A percentile compares a stretch with the other conserved stretches of the same genome.
These are phyloP conservation scores for Colletotrichum karsti DNA, from an alignment of 2,329 filamentous ascomycete genomes.

Conservation along the genomic window DNA sequence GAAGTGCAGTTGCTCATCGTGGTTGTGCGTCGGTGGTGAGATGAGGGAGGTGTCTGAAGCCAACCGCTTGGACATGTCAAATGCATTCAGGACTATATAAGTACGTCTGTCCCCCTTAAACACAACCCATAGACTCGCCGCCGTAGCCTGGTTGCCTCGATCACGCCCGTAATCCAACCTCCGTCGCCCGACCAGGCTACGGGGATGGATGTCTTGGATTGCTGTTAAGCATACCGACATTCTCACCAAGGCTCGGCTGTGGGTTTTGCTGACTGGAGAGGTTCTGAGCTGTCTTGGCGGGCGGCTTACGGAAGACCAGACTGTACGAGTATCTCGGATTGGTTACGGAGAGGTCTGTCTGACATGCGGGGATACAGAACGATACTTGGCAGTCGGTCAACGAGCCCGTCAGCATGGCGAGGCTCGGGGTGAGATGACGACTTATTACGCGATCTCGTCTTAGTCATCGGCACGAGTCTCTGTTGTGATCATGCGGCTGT, in stretches of 20 bases:
- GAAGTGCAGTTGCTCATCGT: background rate
- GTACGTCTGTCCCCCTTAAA: background rate
- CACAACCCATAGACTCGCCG: background rate
- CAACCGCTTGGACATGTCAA: background rate
- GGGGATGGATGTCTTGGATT: background rate
- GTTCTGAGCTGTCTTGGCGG: background rate
- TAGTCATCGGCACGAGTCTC: too few relatives aligned
- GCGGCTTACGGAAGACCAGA: background rate
- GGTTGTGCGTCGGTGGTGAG: too few relatives aligned
- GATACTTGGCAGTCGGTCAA: background rate
- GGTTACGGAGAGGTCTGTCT: background rate
- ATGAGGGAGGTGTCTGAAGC: too few relatives aligned
- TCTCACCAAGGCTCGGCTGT: slow-evolving; percentile 3
- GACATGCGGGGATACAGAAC: background rate
- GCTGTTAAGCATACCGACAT: slow-evolving; percentile 27
- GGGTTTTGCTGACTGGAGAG: slow-evolving; percentile 1
- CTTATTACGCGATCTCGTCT: too few relatives aligned
- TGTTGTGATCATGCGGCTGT: too few relatives aligned
- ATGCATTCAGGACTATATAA: background rate
- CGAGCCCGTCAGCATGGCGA: background rate
- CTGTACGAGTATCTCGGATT: background rate
- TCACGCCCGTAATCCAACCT: background rate
- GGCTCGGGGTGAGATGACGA: background rate
- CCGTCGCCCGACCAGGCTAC: background rate
- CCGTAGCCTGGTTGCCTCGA: background rate